These are phyloP conservation scores for Pythium aristosporum DNA, from an alignment of 352 stramenopile species.

Conservation along the genomic window DNA sequence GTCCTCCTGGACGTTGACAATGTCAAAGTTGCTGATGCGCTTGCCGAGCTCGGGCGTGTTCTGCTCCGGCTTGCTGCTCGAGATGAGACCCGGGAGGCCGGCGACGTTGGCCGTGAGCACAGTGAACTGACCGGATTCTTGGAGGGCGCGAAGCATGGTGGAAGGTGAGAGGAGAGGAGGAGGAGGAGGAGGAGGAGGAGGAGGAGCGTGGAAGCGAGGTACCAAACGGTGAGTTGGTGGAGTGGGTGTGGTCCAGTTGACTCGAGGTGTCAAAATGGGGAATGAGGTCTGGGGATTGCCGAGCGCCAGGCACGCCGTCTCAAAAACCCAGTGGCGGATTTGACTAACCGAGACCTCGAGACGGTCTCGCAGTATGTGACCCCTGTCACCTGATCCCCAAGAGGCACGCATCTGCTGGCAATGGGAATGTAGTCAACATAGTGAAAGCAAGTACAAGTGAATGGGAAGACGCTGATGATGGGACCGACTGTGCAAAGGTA, in stretches of 20 bases:
- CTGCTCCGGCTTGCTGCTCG: constrained; percentile 38
- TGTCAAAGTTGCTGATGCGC: constrained; percentile 32
- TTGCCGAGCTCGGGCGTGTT: constrained; percentile 50
- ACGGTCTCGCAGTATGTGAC: too few relatives aligned
- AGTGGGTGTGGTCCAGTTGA: constrained; percentile 4
- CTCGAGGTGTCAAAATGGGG: neutral
- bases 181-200: neutral
- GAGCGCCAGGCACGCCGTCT: neutral
- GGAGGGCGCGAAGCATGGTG: constrained; percentile 34
- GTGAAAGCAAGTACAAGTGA: too few relatives aligned
- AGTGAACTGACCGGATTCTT: constrained; percentile 38
- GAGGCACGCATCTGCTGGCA: neutral
- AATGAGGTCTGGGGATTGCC: neutral
- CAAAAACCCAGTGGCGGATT: too few relatives aligned
- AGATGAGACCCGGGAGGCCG: constrained; percentile 41
- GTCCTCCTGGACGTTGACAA: constrained; percentile 26
- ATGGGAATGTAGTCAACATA: too few relatives aligned
- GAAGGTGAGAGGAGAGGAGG: too few relatives aligned
- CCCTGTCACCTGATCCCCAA: neutral
- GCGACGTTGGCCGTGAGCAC: constrained; percentile 50
- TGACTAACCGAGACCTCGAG: too few relatives aligned
- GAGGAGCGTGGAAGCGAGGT: too few relatives aligned
- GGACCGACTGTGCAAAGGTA: neutral
- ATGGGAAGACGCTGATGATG: too few relatives aligned
- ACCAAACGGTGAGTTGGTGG: neutral